Conservation (phyloP, 495 filamentous ascomycete genomes). For the Oidiodendron maius region DNA sequence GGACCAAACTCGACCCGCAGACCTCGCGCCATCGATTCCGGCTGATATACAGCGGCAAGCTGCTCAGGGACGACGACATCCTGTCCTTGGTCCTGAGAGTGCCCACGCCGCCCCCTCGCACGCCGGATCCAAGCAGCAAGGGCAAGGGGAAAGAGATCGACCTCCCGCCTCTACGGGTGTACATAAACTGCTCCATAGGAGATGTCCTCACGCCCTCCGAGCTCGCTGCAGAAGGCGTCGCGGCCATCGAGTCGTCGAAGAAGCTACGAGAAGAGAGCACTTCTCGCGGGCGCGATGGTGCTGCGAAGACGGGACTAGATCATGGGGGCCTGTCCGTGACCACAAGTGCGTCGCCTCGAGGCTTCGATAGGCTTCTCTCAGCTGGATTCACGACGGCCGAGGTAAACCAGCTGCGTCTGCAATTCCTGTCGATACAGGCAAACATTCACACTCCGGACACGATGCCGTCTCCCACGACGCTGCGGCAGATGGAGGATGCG, state of each 20-base stretch:
- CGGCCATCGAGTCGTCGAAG: constrained; percentile 8
- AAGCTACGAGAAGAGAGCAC: no score
- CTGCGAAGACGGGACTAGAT: constrained; percentile 7
- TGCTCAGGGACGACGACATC: constrained; percentile 65
- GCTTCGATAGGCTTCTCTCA: constrained; percentile 80
- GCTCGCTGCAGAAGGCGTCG: constrained; percentile 59
- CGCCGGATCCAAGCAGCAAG: constrained; percentile 37
- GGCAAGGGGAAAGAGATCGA: constrained; percentile 54
- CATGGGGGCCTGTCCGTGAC: constrained; percentile 13
- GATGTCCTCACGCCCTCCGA: constrained; percentile 63
- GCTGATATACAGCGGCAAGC: constrained; percentile 81
- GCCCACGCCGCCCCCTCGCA: constrained; percentile 43
- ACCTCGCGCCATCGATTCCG: constrained; percentile 59
- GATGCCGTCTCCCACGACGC: constrained; percentile 58
- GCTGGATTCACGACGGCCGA: constrained; percentile 78
- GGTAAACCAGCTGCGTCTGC: constrained; percentile 72
- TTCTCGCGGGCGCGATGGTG: no score
- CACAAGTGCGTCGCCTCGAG: constrained; percentile 61
- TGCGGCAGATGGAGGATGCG: constrained; percentile 70
- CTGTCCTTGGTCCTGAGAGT: constrained; percentile 60
- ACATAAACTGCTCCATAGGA: constrained; percentile 86
- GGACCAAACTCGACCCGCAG: constrained; percentile 55
- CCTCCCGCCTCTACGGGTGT: constrained; percentile 47
- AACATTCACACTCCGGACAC: constrained; percentile 76
- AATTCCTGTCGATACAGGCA: constrained; percentile 76